Evolutionary conservation across 2,329 filamentous ascomycete genomes (phyloP), one percentile per base, ranked within the genome.

Genomic region (Alternaria brassicicola): DNA sequence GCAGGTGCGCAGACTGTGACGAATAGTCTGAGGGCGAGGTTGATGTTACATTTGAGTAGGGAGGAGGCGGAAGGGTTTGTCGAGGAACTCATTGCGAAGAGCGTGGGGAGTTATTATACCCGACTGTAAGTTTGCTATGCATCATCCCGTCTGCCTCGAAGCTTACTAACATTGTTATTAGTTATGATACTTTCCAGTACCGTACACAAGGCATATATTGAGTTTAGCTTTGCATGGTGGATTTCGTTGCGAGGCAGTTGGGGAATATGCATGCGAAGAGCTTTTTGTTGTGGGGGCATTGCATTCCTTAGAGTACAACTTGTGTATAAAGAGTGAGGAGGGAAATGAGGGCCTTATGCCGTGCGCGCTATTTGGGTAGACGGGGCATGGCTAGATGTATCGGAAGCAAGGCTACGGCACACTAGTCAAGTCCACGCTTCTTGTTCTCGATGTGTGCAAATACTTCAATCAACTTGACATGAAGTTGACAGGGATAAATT

Each of bases 181-280:
- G 89, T 78, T 92, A 93, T 72, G 90, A 93, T 78, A 92, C 90
- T 62, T 94, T 93, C 81, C 91, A 94, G 81, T 94, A 94, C 79
- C 87, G 91, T 72, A 93, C 91, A 33, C 91, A 94, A 78, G 91
- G 91, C 67, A 94, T 94, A 78, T 94, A 94, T 78, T 94, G 85
- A 78, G 56, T 47, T 48, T 41, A 36, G 25, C 21, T 53, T 54
- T 41, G 28, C 23, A 33, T 35, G 21, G 23, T 23, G 9, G 25
- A 39, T 6, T 13, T 25, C 19, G 15, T 13, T 33, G 39, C 12
- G 8, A n/a, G 13, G 38, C 49, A 35, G 30, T 7, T 26, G 49
- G 38, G 19, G 19, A 19, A 13, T 52, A 39, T 13, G 36, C 36
- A 23, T 23, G 8, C 36, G 36, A 39, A 12, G 17, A 19, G 0